Evolutionary conservation across 1,284 basidiomycete species (phyloP).

Genomic region (Apiotrichum gracile): DNA sequence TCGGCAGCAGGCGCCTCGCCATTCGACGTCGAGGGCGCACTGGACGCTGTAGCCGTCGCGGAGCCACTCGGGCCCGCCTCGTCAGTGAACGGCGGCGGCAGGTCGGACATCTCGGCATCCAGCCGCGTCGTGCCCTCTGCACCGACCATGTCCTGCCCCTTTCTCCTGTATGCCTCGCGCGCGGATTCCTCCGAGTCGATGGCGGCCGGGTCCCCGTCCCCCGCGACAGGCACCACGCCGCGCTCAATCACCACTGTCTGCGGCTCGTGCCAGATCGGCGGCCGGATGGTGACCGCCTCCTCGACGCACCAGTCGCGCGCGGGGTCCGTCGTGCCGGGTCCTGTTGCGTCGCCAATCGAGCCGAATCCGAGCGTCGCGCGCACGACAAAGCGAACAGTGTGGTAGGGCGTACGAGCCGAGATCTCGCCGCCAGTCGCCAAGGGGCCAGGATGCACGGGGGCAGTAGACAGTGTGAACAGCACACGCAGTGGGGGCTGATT

Average conservation of each 20-base stretch:
- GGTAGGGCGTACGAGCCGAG: slow-evolving; percentile 31
- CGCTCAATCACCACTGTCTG: slow-evolving; percentile 27
- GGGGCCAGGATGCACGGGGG: slow-evolving; percentile 19
- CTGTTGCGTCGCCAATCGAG: slow-evolving; percentile 11
- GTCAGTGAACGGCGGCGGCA: slow-evolving; percentile 38
- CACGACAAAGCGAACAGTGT: slow-evolving; percentile 34
- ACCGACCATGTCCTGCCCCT: slow-evolving; percentile 44
- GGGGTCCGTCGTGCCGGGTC: slow-evolving; percentile 4
- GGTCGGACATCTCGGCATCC: background rate
- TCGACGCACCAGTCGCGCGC: slow-evolving; percentile 29
- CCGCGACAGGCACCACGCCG: slow-evolving; percentile 19
- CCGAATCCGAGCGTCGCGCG: slow-evolving; percentile 41
- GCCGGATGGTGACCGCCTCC: slow-evolving; percentile 26
- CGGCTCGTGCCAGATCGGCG: slow-evolving; percentile 35
- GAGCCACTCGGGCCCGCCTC: slow-evolving; percentile 8
- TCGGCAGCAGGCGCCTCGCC: background rate
- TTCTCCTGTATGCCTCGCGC: slow-evolving; percentile 42
- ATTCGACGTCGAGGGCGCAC: background rate
- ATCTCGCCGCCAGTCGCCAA: slow-evolving; percentile 39
- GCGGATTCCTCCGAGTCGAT: slow-evolving; percentile 23
- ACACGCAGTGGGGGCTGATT: slow-evolving; percentile 37
- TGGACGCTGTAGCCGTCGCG: too few relatives aligned
- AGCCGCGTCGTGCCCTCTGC: slow-evolving; percentile 28
- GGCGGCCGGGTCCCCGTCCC: background rate
- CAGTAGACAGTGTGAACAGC: slow-evolving; percentile 41